Evolutionary conservation across 2,329 filamentous ascomycete genomes (phyloP), one percentile per base, ranked within the genome.

Genomic region (Tympanopsis confertula): DNA sequence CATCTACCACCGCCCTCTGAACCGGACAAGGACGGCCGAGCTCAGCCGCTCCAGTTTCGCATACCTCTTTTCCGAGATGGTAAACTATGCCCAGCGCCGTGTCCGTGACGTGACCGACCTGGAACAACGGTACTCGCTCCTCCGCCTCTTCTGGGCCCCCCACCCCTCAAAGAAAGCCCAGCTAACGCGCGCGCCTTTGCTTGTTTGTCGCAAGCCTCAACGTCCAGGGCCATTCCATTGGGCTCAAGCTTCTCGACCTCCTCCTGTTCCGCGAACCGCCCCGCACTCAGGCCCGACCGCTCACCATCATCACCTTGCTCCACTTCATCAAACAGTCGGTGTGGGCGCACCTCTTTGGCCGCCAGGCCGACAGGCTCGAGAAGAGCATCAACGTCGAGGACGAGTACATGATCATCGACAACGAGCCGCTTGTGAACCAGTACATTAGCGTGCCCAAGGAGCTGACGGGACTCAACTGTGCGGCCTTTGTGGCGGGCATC

Each of bases 351-450:
- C 82, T 98, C 36, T 98, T 98, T 59, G 79, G 77, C 26, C 82
- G 89, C 1, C 81, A 88, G 39, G 91, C 91, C 19, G 89, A 96
- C 62, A 83, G 86, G 14, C 78, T 98, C 41, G 91, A 98, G 64
- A 88, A 91, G 62, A 86, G 79, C 41, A 78, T 78, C 38, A 81
- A 85, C 51, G 80, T 84, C 5, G 75, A 80, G 5, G 86, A 91
- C 49, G 89, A 96, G 66, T 98, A 96, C 68, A 96, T 98, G 89
- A 91, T 98, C 50, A 86, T 88, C 50, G 91, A 98, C 63, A 96
- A 98, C 62, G 91, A 96, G 57, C 91, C 91, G 17, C 70, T 96
- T 37, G 89, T 96, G 28, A 96, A 95, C 61, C 81, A 82, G 44
- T 96, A 91, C 63, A 83, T 98, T 54, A 86, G 79, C 50, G 82